Base-by-base conservation (phyloP, 805 yeast species). In the Henningerozyma blattae region DNA sequence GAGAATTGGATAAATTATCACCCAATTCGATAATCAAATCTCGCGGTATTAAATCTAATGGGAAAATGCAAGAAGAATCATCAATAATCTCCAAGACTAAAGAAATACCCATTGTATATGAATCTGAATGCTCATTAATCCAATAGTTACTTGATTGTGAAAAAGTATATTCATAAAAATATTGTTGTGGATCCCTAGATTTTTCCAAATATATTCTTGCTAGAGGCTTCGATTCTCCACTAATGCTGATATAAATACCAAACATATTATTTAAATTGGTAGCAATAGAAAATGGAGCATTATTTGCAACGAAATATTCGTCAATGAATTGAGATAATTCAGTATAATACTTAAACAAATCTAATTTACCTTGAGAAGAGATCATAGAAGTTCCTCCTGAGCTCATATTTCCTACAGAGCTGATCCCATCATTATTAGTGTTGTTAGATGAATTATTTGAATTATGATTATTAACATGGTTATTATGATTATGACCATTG, bases 281-380 rank as follows among this genome's bases (percentile, higher is more conserved):
- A 22, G 33, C 35, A 3, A 54, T 43, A 15, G 39, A 37, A 30
- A 43, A 41, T 5, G 42, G 31, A 18, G 45, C 27, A 3, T 37
- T 22, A n/a, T 40, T 36, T 13, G 43, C 48, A 3, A 28, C 31
- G n/a, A 52, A 42, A 32, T 39, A 51, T 3, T 45, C 37, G 16
- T 43, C 33, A 3, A 54, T 31, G 16, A 41, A 46, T 19, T 40
- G 44, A 27, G 49, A 42, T 10, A 54, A 30, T 31, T 52, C 55
- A 3, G 58, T 56, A 31, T 43, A 54, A 34, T 56, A 56, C 28
- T 44, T 54, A 43, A 56, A 56, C 3, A 56, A 41, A 36, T 56
- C 61, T 8, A 56, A 33, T 29, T 46, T 47, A 8, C 50, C 53
- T 12, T 31, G 32, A 22, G 32, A 30, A 3, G 18, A 30, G 4